Base-by-base conservation (phyloP, 1,284 basidiomycete species). In the Phellopilus nigrolimitatus region DNA sequence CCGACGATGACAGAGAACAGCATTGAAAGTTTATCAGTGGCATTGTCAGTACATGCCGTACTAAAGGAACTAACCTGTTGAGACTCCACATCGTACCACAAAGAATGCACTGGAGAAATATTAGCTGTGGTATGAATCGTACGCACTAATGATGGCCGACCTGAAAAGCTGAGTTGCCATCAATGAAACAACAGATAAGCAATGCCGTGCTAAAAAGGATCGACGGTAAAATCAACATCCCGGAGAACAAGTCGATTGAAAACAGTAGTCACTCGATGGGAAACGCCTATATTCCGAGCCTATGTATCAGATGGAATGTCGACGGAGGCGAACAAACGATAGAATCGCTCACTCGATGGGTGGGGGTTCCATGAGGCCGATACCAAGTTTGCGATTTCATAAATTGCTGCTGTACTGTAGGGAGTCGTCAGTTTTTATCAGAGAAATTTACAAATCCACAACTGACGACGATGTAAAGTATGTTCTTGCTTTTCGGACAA, bases 1-100 rank as follows among this genome's bases (percentile, higher is more conserved):
- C 5, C 17, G 21, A 22, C 44, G 41, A 51, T 55, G 17, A 25
- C 30, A 36, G 40, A 30, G 12, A 45, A 39, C 27, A 45, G 25
- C 28, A 19, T 8, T 3, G 19, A 10, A 9, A 24, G 31, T 27
- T 19, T 9, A 30, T 33, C n/a, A 13, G 12, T 31, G 10, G 38
- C 40, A 15, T 17, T 27, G n/a, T 17, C 19, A 22, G n/a, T 17
- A 37, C 10, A 15, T 8, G 19, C n/a, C 2, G 13, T n/a, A 17
- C 34, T 37, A 37, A 37, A 37, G 19, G 31, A 5, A 51, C 66
- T 54, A 58, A 76, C 74, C 81, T 69, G 61, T 85, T 79, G 61
- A 94, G 66, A 2, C 84, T 78, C 91, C 91, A 94, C 82, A 93
- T 93, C 36, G 78, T 82, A 2, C 79, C 86, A 59, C 87, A 88